These are phyloP conservation scores for Umbelopsis vinacea DNA, from an alignment of 192 early-diverging fungal genomes.

Conservation along the genomic window DNA sequence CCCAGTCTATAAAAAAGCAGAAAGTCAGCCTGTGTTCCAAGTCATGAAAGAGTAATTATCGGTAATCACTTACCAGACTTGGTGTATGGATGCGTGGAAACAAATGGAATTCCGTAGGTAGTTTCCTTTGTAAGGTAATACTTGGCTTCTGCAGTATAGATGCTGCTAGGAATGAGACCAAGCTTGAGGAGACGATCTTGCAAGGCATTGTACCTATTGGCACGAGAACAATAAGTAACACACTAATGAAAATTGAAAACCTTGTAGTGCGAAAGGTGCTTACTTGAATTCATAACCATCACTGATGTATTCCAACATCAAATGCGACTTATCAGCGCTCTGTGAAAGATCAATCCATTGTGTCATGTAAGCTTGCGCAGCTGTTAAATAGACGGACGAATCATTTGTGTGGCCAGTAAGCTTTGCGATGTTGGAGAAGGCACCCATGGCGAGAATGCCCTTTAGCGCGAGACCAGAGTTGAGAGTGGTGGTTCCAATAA, in stretches of 20 bases:
- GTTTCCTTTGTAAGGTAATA: constrained; percentile 12
- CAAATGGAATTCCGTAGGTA: constrained; percentile 11
- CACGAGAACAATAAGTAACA: neutral
- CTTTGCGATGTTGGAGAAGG: neutral
- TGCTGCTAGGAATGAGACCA: neutral
- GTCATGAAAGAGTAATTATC: neutral
- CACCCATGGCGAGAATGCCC: constrained; percentile 19
- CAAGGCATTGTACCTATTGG: constrained; percentile 18
- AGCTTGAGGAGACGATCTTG: neutral
- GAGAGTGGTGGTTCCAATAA: constrained; percentile 9
- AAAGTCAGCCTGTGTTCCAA: neutral
- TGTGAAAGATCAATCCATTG: constrained; percentile 8
- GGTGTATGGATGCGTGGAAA: constrained; percentile 1
- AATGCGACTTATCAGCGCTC: neutral
- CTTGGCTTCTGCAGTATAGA: constrained; percentile 1
- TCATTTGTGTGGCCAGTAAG: constrained; percentile 5
- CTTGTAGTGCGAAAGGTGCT: neutral
- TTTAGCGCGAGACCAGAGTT: constrained; percentile 6
- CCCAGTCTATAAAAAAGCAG: neutral
- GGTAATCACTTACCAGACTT: neutral
- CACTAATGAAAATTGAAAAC: neutral
- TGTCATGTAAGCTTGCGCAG: neutral
- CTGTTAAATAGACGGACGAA: neutral
- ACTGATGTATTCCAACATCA: constrained; percentile 14
- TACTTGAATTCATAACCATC: constrained; percentile 20